phyloP scores from a whole-genome alignment of 176 grass and related monocot genomes.

The Zoysia pacifica region DNA sequence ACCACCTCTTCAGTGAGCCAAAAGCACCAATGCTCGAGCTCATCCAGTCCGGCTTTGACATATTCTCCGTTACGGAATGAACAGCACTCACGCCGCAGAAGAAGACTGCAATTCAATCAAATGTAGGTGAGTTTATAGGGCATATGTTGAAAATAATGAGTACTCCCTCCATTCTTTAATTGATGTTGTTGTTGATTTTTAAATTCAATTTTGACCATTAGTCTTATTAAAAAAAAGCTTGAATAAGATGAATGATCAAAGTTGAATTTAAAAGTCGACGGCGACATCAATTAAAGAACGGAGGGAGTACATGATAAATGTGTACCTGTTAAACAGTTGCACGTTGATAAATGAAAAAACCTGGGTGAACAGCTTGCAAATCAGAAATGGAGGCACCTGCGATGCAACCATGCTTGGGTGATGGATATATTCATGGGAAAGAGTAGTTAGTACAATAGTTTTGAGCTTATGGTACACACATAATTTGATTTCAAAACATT shows the following conservation, averaged over 20 bases:
- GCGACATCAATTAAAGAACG: no score
- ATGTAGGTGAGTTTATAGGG: background rate
- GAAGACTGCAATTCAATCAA: conserved; percentile 40
- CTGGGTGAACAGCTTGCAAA: conserved; percentile 64
- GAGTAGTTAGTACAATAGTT: background rate
- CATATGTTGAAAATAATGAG: conserved; percentile 4
- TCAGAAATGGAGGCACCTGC: conserved; percentile 59
- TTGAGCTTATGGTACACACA: conserved; percentile 5
- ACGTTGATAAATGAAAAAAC: conserved; percentile 78
- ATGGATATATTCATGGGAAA: background rate
- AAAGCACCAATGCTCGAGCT: conserved; percentile 71
- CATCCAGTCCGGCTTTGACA: conserved; percentile 66
- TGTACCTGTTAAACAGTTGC: conserved; percentile 75
- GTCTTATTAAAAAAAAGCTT: no score
- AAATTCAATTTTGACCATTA: no score
- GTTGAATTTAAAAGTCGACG: no score
- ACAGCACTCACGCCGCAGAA: conserved; percentile 80
- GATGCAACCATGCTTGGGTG: background rate
- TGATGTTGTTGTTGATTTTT: no score
- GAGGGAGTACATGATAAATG: background rate
- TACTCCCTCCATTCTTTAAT: no score
- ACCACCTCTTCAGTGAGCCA: conserved; percentile 66
- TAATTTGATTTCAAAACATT: conserved; percentile 59
- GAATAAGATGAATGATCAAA: no score
- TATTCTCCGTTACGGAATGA: conserved; percentile 81